These are phyloP conservation scores for Pseudogymnoascus pannorum DNA, from an alignment of 2,329 filamentous ascomycete genomes.

Conservation along the genomic window DNA sequence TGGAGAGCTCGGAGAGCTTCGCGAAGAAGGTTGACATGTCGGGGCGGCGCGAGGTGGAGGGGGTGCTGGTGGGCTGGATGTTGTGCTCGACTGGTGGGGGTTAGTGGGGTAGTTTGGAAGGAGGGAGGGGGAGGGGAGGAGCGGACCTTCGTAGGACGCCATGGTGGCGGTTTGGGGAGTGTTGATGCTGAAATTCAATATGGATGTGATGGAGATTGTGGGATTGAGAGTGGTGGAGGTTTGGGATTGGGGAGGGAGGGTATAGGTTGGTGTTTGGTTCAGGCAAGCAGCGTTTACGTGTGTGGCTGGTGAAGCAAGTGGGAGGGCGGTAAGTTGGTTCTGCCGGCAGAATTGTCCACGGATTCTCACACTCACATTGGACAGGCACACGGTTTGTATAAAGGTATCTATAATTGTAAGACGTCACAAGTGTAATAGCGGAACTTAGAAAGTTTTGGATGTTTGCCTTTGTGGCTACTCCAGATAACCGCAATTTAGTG, in stretches of 20 bases:
- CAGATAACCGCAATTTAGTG: neutral
- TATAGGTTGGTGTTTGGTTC: neutral
- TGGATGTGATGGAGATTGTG: neutral
- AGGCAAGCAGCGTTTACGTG: neutral
- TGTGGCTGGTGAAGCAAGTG: neutral
- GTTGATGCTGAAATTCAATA: neutral
- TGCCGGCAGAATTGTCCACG: neutral
- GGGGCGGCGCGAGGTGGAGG: constrained; percentile 35
- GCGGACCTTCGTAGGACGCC: constrained; percentile 3
- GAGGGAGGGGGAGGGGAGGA: neutral
- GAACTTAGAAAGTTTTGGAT: neutral
- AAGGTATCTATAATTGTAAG: neutral
- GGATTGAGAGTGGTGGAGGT: neutral
- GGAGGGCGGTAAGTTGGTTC: neutral
- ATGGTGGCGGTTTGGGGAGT: neutral
- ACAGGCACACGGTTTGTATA: neutral
- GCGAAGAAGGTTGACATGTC: constrained; percentile 59
- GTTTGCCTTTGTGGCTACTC: neutral
- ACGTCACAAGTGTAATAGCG: neutral
- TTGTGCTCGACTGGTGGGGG: constrained; percentile 52
- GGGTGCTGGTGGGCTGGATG: constrained; percentile 39
- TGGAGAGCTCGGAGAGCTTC: constrained; percentile 38
- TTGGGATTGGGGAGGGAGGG: neutral
- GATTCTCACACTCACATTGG: neutral
- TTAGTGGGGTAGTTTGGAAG: constrained; percentile 10